A percentile compares a stretch with the other conserved stretches of the same genome.
Conservation (phyloP, 2,329 filamentous ascomycete species). For the Diaporthe sp. region DNA sequence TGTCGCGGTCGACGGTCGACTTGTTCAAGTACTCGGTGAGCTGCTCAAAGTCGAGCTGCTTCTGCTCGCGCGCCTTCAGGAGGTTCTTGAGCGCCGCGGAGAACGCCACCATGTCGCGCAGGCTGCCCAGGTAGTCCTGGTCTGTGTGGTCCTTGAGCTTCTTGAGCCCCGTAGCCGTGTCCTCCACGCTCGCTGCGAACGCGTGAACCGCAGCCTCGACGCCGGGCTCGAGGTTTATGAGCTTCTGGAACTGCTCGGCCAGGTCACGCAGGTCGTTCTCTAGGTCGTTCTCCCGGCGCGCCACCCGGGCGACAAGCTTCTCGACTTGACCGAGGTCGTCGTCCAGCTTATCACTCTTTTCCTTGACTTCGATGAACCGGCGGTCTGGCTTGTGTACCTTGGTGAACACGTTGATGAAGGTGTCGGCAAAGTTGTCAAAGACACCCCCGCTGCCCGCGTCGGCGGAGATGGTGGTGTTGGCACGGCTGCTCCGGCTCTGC, state of each 20-base stretch:
- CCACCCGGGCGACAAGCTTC: conserved; percentile 93
- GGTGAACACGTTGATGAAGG: conserved; percentile 95
- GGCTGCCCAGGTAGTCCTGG: conserved; percentile 91
- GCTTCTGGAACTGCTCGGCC: conserved; percentile 93
- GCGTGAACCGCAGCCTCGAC: conserved; percentile 84
- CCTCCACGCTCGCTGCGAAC: conserved; percentile 88
- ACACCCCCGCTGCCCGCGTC: conserved; percentile 72
- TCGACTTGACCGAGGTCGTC: conserved; percentile 94
- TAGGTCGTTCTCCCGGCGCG: conserved; percentile 86
- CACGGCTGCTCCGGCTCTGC: conserved; percentile 78
- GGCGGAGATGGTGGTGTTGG: conserved; percentile 52
- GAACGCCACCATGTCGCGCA: conserved; percentile 97
- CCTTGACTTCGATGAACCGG: conserved; percentile 92
- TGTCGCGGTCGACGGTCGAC: conserved; percentile 86
- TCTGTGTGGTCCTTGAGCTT: conserved; percentile 91
- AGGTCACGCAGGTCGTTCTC: conserved; percentile 90
- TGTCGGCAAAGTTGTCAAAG: conserved; percentile 95
- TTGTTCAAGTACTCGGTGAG: conserved; percentile 96
- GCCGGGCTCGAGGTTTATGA: conserved; percentile 88
- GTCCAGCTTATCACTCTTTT: conserved; percentile 92
- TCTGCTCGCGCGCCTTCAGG: conserved; percentile 93
- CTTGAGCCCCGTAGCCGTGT: conserved; percentile 82
- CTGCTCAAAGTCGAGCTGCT: conserved; percentile 97
- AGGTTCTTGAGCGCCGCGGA: conserved; percentile 87
- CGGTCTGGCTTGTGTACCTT: conserved; percentile 96